A percentile compares a stretch with the other conserved stretches of the same genome.
Conservation (phyloP, 495 filamentous ascomycete genomes). For the Talaromyces trachyspermus region DNA sequence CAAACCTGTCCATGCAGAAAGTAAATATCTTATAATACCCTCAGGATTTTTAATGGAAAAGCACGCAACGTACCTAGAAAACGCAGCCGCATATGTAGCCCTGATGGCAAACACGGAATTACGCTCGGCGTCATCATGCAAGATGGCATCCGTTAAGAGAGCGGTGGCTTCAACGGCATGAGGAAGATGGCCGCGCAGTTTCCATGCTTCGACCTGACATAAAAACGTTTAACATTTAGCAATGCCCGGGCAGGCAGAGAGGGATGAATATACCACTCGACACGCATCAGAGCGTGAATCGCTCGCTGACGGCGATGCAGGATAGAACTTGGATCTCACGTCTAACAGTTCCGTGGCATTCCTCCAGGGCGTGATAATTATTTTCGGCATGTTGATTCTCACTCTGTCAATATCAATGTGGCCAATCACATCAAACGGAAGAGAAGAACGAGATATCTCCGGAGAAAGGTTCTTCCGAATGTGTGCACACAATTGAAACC, state of each 20-base stretch:
- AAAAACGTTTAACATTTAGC: no score
- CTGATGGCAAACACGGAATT: constrained; percentile 47
- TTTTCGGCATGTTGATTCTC: constrained; percentile 58
- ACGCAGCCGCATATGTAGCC: constrained; percentile 51
- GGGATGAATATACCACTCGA: constrained; percentile 30
- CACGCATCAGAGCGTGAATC: constrained; percentile 39
- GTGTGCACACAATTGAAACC: not conserved
- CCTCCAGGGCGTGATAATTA: constrained; percentile 77
- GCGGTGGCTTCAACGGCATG: constrained; percentile 79
- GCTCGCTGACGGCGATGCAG: constrained; percentile 27
- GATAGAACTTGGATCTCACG: constrained; percentile 63
- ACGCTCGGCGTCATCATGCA: constrained; percentile 53
- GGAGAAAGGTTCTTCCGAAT: not conserved
- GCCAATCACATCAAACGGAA: no score
- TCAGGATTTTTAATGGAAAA: no score
- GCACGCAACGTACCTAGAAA: constrained; percentile 45
- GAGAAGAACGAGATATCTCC: no score
- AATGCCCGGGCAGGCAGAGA: no score
- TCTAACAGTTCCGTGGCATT: constrained; percentile 53
- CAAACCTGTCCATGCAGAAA: no score
- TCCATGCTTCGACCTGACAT: constrained; percentile 50
- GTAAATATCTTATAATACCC: no score
- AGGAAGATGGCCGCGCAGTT: constrained; percentile 64
- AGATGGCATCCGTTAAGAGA: constrained; percentile 62
- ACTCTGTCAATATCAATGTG: no score